Evolutionary conservation across 2,329 filamentous ascomycete species (phyloP), one percentile per base, ranked within the genome.

Genomic region (Knoxdaviesia capensis): DNA sequence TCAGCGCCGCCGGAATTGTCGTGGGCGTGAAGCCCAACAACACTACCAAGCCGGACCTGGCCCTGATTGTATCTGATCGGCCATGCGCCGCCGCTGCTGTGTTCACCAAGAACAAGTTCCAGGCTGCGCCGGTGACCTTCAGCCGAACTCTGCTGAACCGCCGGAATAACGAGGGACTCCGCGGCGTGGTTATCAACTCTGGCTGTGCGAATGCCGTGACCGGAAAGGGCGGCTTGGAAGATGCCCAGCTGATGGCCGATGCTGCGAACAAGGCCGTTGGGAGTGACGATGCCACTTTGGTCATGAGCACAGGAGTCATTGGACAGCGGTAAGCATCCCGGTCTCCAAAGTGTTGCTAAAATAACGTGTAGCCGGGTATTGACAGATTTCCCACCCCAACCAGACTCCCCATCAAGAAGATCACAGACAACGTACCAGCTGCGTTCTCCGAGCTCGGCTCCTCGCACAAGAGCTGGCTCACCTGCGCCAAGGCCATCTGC

Each of bases 281-380:
- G 9, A 52, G 48, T 10, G 58, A 63, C 40, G 61, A 66, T 43
- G 66, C 65, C 49, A 90, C 84, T n/a, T 68, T 98, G 39, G 88
- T 96, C 47, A 96, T 98, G 90, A 94, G 86, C 57, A 98, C 90
- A 2, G 90, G 90, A 43, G 90, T 98, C 38, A 98, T 98, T 55
- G 90, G 90, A 6, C 88, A 96, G 61, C 77, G 83, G 77, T 79
- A 57, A 48, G 61, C 48, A 34, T 11, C 5, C 33, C 28, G 40
- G 42, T 48, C 43, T 43, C 38, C 36, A 5, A 7, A 7, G 41
- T 43, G 45, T 41, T 20, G 47, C 45, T 48, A 36, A 51, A 36
- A 51, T 34, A 38, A 31, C n/a, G 36, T n/a, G 34, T 9, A 20
- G 20, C 20, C 20, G 20, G 20, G 20, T 20, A 20, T 20, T 20